Conservation (phyloP, 2,329 filamentous ascomycete genomes). For the Neofusicoccum kwambonambiense region DNA sequence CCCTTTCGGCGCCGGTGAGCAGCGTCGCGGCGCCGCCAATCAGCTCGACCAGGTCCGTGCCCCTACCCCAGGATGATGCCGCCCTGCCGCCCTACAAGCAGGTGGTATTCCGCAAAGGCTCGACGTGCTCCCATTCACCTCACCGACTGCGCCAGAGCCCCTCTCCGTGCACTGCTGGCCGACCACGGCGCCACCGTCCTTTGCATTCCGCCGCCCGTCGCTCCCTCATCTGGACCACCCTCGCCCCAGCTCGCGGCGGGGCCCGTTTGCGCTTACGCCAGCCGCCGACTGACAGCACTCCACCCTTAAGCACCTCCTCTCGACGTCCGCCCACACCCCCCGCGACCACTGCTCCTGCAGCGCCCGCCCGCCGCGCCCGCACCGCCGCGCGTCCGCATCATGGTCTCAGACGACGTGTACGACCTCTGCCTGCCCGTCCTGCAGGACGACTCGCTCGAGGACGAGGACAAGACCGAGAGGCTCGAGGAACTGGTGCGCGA, state of each 20-base stretch:
- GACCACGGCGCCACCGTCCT: conserved; percentile 4
- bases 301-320: conserved; percentile 12
- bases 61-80: neutral
- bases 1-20: neutral
- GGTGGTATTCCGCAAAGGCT: neutral
- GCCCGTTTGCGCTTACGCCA: conserved; percentile 14
- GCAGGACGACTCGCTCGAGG: conserved; percentile 76
- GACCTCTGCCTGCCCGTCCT: conserved; percentile 88
- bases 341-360: neutral
- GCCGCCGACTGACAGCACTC: conserved; percentile 15
- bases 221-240: conserved; percentile 8
- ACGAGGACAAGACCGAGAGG: conserved; percentile 93
- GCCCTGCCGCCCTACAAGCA: neutral
- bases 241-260: conserved; percentile 11
- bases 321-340: neutral
- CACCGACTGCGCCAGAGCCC: conserved; percentile 12
- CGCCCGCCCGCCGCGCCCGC: neutral
- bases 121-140: conserved; percentile 3
- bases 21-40: neutral
- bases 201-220: neutral
- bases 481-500: conserved; percentile 81
- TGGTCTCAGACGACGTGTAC: conserved; percentile 92
- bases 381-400: conserved; percentile 38
- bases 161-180: conserved; percentile 5
- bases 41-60: neutral